phyloP scores from a whole-genome alignment of 768 basidiomycete genomes.

The Hygrophorus russula region DNA sequence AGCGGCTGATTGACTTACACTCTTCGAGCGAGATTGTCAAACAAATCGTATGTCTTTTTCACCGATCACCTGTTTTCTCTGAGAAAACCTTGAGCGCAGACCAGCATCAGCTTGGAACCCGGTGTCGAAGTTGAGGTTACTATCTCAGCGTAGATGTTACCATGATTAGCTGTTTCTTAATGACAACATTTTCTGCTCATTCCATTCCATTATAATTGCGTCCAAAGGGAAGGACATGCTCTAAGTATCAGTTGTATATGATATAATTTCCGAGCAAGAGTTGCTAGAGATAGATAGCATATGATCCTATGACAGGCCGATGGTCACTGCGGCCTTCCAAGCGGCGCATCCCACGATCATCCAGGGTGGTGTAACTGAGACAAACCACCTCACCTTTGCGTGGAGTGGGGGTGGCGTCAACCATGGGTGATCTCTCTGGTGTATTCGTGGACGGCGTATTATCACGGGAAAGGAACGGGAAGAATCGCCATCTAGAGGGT shows the following conservation, averaged over 20 bases:
- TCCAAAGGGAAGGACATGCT: too few species aligned
- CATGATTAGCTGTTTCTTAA: constrained; percentile 9
- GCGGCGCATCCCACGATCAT: constrained; percentile 63
- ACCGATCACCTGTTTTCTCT: background rate
- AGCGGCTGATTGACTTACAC: constrained; percentile 97
- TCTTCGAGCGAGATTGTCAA: constrained; percentile 99
- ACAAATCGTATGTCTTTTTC: constrained; percentile 76
- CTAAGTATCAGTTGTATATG: background rate
- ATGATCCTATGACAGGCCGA: constrained; percentile 74
- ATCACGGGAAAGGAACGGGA: constrained; percentile 27
- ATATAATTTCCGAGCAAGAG: background rate
- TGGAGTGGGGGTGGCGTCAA: constrained; percentile 18
- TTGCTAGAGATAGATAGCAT: constrained; percentile 48
- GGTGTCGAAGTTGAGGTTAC: constrained; percentile 99
- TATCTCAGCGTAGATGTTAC: constrained; percentile 53
- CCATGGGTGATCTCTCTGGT: constrained; percentile 4
- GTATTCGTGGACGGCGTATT: constrained; percentile 12
- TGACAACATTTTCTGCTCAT: too few species aligned
- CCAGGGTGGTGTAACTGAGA: constrained; percentile 59
- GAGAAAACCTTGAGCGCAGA: constrained; percentile 38
- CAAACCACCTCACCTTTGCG: constrained; percentile 64
- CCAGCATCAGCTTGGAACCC: constrained; percentile 96
- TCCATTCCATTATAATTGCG: too few species aligned
- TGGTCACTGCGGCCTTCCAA: constrained; percentile 79
- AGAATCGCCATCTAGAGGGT: constrained; percentile 29